Evolutionary conservation across 2,329 filamentous ascomycete genomes (phyloP), one percentile per base, ranked within the genome.

Genomic region (Hysterium pulicare): DNA sequence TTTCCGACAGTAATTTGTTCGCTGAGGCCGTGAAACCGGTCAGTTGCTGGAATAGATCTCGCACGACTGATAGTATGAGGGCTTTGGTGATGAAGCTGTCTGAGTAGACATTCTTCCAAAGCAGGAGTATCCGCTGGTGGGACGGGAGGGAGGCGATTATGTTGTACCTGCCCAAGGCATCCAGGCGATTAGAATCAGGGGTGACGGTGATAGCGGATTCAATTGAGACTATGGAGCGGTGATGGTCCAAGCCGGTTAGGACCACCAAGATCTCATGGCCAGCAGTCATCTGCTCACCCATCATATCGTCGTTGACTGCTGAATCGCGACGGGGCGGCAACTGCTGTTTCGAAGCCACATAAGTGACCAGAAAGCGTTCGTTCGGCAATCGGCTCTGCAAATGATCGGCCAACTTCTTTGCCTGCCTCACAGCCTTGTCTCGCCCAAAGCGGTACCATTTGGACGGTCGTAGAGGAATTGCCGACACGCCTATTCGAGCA

Each of bases 361-460:
- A n/a, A n/a, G n/a, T 42, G 22, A 46, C 30, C 2, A 46, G 19
- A 32, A 41, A 46, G 4, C 43, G 38, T 32, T 45, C 42, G 20
- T 45, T 40, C 17, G 42, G 42, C 22, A 45, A 28, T 8, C 35
- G 37, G 17, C 41, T 26, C 21, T 24, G 16, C 6, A 45, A 24
- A 26, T 17, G 28, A 24, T 11, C 37, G 3, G 32, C 24, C 33
- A 45, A 16, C 7, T 8, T 13, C 28, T 32, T 37, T 10, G 33
- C 42, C n/a, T 40, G 31, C 15, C 33, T 37, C 32, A 36, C 33
- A 15, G 20, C 20, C 23, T 24, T 33, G 11, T 21, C 26, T 16
- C 31, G 6, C 11, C 24, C 15, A 35, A 40, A 40, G 3, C 24
- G 33, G 17, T 46, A 41, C 43, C 43, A 46, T 31, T 41, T 42